Conservation (phyloP, 176 grass and related monocot genomes). For the Coix lacrymajobi region DNA sequence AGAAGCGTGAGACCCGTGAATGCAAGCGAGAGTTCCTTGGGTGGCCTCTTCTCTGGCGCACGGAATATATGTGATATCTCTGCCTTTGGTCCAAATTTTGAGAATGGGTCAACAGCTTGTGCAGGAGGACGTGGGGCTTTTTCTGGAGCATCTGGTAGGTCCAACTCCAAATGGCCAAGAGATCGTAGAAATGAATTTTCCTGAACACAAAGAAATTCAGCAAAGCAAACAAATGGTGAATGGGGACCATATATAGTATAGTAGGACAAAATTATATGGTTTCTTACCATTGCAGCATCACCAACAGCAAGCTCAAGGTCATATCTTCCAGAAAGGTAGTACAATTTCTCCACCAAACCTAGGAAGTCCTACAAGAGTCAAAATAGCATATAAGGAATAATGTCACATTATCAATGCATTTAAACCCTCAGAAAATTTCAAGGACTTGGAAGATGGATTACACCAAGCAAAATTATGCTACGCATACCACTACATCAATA, state of each 20-base stretch:
- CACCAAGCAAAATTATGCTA: neutral
- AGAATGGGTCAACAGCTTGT: conserved; percentile 67
- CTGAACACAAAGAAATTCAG: conserved; percentile 33
- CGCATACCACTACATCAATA: neutral
- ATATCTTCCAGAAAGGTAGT: conserved; percentile 95
- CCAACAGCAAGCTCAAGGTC: conserved; percentile 82
- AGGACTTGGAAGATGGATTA: neutral
- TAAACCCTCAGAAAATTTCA: neutral
- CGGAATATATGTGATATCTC: conserved; percentile 97
- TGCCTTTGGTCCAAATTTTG: conserved; percentile 65
- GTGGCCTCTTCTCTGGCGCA: conserved; percentile 80
- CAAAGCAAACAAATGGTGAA: conserved; percentile 5
- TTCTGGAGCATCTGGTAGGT: conserved; percentile 85
- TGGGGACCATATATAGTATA: neutral
- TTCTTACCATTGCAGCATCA: conserved; percentile 81
- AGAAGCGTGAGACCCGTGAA: conserved; percentile 60
- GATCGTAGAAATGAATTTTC: conserved; percentile 81
- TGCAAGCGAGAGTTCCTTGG: conserved; percentile 69
- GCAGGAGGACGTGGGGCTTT: conserved; percentile 67
- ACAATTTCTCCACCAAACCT: conserved; percentile 88
- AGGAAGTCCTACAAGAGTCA: conserved; percentile 68
- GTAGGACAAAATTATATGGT: neutral
- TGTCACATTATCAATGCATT: neutral
- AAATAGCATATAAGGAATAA: conserved; percentile 2
- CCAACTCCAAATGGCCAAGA: conserved; percentile 72